Conservation (phyloP, 805 yeast genomes). For the Cyberlindnera misumaiensis region DNA sequence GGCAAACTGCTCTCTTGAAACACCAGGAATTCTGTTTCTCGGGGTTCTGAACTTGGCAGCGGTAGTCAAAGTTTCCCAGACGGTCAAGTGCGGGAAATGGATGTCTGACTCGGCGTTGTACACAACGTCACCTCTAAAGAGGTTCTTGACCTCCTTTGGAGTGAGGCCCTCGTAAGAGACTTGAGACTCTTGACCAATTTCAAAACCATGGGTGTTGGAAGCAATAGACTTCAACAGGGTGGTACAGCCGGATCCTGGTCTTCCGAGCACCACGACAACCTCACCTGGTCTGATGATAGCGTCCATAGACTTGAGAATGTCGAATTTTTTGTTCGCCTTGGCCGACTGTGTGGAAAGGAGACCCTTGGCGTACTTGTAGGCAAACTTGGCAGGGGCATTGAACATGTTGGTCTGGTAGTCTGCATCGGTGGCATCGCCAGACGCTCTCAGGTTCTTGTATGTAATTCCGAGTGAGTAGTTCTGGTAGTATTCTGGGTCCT, state of each 20-base stretch:
- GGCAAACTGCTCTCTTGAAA: constrained; percentile 43
- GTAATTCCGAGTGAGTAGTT: constrained; percentile 51
- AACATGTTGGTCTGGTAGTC: constrained; percentile 60
- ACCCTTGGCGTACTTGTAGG: constrained; percentile 11
- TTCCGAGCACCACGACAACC: constrained; percentile 65
- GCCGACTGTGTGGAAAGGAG: constrained; percentile 13
- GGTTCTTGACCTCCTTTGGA: constrained; percentile 35
- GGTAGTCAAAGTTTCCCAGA: constrained; percentile 50
- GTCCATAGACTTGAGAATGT: constrained; percentile 46
- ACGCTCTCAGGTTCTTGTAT: constrained; percentile 53
- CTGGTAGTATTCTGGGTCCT: constrained; percentile 55
- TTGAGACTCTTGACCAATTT: constrained; percentile 36
- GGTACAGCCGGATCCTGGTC: constrained; percentile 74
- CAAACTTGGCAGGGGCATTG: constrained; percentile 30
- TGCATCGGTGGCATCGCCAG: constrained; percentile 51
- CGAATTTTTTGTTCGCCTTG: constrained; percentile 29
- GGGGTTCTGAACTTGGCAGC: constrained; percentile 55
- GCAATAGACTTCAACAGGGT: constrained; percentile 53
- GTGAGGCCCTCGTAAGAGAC: constrained; percentile 46
- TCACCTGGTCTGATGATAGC: constrained; percentile 58
- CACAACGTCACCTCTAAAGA: constrained; percentile 55
- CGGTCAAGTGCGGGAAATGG: constrained; percentile 58
- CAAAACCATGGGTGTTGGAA: constrained; percentile 49
- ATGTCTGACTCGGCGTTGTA: constrained; percentile 57
- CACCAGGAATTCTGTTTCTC: constrained; percentile 44